Percentiles rank a stretch among this genome's conserved stretches.
These are phyloP conservation scores for Fusarium begoniae DNA, from an alignment of 2,329 filamentous ascomycete genomes.

Conservation along the genomic window DNA sequence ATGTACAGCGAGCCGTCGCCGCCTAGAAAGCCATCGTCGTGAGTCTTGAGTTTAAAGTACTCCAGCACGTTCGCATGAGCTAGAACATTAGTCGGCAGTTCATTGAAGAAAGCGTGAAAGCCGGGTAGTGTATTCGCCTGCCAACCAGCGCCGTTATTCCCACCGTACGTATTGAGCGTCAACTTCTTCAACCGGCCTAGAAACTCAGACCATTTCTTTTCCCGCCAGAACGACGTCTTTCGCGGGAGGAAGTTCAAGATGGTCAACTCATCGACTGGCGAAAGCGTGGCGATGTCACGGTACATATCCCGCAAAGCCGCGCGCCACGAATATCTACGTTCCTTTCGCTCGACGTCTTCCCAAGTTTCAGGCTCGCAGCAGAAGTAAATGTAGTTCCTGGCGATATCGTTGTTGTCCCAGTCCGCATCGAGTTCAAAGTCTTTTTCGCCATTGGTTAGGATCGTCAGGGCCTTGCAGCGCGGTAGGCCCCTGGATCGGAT, in stretches of 20 bases:
- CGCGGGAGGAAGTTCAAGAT: not conserved
- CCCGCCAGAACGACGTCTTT: not conserved
- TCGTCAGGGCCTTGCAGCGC: not conserved
- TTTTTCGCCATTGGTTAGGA: not conserved
- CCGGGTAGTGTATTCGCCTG: not conserved
- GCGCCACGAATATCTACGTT: not conserved
- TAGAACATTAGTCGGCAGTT: not conserved
- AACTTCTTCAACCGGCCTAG: not conserved
- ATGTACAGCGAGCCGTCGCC: not conserved
- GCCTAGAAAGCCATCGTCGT: not conserved
- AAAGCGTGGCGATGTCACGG: not conserved
- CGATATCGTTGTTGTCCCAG: slow-evolving; percentile 4
- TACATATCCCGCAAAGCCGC: slow-evolving; percentile 4
- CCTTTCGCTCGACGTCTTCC: not conserved
- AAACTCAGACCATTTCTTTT: not conserved
- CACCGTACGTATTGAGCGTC: slow-evolving; percentile 5
- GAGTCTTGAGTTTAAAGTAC: not conserved
- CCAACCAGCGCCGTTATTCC: not conserved
- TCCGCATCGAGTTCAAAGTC: not conserved
- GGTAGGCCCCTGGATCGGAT: not conserved
- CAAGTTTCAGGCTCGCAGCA: not conserved
- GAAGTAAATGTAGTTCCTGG: not conserved
- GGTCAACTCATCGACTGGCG: not conserved
- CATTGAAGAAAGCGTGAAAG: slow-evolving; percentile 4
- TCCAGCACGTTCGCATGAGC: not conserved